Evolutionary conservation across 345 rosid genomes (phyloP).

Genomic region (Citrus unshiu): DNA sequence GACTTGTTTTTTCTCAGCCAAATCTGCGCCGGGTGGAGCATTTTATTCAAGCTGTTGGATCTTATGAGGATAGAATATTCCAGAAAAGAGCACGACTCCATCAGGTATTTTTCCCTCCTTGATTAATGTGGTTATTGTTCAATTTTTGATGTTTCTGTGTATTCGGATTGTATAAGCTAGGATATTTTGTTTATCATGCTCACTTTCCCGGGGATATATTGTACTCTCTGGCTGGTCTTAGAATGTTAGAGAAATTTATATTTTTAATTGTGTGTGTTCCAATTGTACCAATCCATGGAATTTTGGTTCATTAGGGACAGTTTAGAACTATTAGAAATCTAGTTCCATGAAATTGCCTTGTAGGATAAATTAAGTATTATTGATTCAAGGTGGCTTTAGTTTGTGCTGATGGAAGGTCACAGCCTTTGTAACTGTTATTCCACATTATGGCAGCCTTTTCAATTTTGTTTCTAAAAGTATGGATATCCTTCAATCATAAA

Average conservation of each 20-base stretch:
- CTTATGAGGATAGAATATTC: conserved; percentile 78
- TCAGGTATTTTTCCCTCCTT: conserved; percentile 43
- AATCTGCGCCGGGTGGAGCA: conserved; percentile 69
- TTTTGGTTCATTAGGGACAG: neutral
- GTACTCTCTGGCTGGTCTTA: neutral
- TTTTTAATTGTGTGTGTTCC: neutral
- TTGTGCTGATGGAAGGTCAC: neutral
- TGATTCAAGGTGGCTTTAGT: neutral
- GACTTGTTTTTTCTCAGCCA: conserved; percentile 48
- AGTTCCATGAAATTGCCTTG: neutral
- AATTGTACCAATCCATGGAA: neutral
- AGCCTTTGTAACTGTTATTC: neutral
- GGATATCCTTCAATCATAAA: neutral
- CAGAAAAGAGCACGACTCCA: conserved; percentile 71
- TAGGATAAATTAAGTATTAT: neutral
- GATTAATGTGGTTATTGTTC: neutral
- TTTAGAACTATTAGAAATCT: neutral
- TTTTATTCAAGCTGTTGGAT: conserved; percentile 89
- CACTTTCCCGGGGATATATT: neutral
- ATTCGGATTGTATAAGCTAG: neutral
- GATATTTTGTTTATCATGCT: neutral
- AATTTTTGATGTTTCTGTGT: neutral
- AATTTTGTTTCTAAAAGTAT: neutral
- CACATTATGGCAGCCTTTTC: neutral
- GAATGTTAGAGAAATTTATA: neutral